Percentiles rank a stretch among this genome's conserved stretches.
Conservation (phyloP, 2,329 filamentous ascomycete genomes). For the Keithomyces neogunnii region DNA sequence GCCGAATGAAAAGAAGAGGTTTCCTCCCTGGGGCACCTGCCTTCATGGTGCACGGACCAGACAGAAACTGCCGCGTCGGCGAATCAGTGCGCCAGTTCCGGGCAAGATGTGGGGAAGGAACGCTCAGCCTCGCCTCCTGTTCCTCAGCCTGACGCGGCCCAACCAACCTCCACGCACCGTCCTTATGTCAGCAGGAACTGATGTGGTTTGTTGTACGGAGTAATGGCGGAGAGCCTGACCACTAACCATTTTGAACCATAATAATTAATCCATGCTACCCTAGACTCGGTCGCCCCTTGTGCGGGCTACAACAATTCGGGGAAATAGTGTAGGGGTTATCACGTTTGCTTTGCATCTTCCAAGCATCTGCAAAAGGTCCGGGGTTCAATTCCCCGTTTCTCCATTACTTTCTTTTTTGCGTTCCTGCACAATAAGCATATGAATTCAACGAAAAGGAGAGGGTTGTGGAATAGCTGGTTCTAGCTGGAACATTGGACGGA, state of each 20-base stretch:
- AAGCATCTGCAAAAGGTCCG: too few relatives aligned
- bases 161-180: background rate
- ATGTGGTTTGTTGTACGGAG: background rate
- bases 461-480: too few relatives aligned
- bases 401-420: too few relatives aligned
- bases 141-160: background rate
- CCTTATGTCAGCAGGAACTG: background rate
- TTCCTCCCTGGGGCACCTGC: background rate
- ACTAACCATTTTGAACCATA: too few relatives aligned
- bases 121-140: background rate
- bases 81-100: background rate
- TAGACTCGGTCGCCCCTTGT: background rate
- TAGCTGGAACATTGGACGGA: too few relatives aligned
- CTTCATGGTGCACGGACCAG: background rate
- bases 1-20: background rate
- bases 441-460: too few relatives aligned
- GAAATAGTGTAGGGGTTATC: too few relatives aligned
- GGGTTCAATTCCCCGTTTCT: too few relatives aligned
- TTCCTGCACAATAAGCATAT: too few relatives aligned
- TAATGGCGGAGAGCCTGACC: background rate
- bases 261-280: background rate
- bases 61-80: background rate
- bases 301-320: too few relatives aligned
- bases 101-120: background rate
- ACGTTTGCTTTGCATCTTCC: too few relatives aligned